Evolutionary conservation across 106 monocot genomes (phyloP).

Genomic region (Amphibolis antarctica): DNA sequence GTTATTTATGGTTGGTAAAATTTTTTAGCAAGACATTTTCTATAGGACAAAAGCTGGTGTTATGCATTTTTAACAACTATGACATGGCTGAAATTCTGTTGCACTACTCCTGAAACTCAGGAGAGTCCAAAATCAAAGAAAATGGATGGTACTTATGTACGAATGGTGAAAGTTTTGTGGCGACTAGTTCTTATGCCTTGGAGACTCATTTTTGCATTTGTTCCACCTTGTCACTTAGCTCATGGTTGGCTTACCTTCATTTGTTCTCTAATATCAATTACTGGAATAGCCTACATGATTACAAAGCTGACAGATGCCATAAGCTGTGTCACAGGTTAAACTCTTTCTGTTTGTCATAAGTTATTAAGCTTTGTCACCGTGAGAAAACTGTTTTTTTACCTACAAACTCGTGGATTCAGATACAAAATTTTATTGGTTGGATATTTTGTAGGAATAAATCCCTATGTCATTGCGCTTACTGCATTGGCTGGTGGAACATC

Average conservation of each 20-base stretch:
- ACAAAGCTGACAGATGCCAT: conserved; percentile 70
- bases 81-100: too few species aligned
- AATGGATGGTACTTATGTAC: conserved; percentile 7
- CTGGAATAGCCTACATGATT: conserved; percentile 64
- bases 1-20: too few species aligned
- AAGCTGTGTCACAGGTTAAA: conserved; percentile 74
- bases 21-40: too few species aligned
- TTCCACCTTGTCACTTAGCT: conserved; percentile 59
- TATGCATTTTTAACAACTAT: too few species aligned
- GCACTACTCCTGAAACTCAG: too few species aligned
- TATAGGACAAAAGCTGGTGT: too few species aligned
- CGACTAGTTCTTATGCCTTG: conserved; percentile 42
- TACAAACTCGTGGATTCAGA: not conserved
- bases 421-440: conserved; percentile 9
- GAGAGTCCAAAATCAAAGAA: too few species aligned
- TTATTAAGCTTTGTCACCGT: too few species aligned
- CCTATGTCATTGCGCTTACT: conserved; percentile 82
- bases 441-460: conserved; percentile 44
- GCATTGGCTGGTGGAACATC: conserved; percentile 72
- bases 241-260: conserved; percentile 83
- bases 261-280: conserved; percentile 52
- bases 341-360: conserved; percentile 2
- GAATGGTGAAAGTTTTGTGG: conserved; percentile 29
- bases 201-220: conserved; percentile 63
- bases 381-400: not conserved